Evolutionary conservation across 1,139 yeast species (phyloP), one percentile per base, ranked within the genome.

Genomic region (Hyphopichia burtonii): DNA sequence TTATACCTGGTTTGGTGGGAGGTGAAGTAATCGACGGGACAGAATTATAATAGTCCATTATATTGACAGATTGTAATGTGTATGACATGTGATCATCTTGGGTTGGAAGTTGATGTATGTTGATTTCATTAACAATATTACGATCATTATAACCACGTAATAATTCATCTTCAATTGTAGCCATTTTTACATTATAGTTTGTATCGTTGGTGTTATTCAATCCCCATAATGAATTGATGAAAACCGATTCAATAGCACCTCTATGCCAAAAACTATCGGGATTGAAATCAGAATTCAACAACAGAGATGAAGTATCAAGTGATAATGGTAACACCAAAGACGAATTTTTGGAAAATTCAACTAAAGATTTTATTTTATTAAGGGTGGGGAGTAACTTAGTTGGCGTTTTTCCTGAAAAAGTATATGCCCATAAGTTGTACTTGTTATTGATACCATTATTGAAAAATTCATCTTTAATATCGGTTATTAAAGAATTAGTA

Each of bases 391-490:
- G 40, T 3, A 41, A 30, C 17, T 45, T 45, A 8, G 41, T 45
- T 12, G 39, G 18, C 12, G 41, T 41, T 8, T 42, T 20, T 6
- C 40, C 27, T 20, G 56, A 31, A n/a, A 62, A 41, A 1, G 63
- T 72, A 53, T 61, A 66, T 3, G 56, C 53, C 63, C 86, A 78
- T 0, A 87, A 52, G 17, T 63, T 66, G 42, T 66, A 54, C 45
- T 72, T 72, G 45, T 61, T 64, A 41, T 57, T 59, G 18, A 75
- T 58, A 3, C 74, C 71, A 54, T 85, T 86, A 8, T 90, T 82
- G 44, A 80, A 69, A 51, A 80, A 82, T 48, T 89, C 96, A 59
- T 91, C 96, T 41, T 80, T 70, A 23, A 90, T 45, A 17, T 72
- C 75, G 12, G 68, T 57, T 27, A 90, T 47, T 49, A 83, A 52